Percentiles rank a stretch among this genome's conserved stretches.
Evolutionary conservation across 2,329 filamentous ascomycete species (phyloP).

Genomic region (Leptographium radiaticola): DNA sequence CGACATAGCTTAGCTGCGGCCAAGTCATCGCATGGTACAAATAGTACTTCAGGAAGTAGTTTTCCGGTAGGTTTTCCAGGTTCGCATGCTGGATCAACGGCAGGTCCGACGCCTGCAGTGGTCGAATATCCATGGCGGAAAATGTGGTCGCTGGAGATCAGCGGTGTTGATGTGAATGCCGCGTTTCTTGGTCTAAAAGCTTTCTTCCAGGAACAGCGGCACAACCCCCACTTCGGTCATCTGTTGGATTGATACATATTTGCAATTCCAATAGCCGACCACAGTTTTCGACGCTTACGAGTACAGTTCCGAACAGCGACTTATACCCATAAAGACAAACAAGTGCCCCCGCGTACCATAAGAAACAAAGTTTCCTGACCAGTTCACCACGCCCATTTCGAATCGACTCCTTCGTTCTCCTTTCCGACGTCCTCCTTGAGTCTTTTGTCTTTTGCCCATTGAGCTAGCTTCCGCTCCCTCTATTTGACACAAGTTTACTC

Average conservation of each 20-base stretch:
- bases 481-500: slow-evolving; percentile 7
- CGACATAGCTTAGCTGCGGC: slow-evolving; percentile 94
- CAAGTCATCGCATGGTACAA: slow-evolving; percentile 97
- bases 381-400: too few relatives aligned
- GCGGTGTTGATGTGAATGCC: not conserved
- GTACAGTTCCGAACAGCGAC: too few relatives aligned
- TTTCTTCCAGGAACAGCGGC: too few relatives aligned
- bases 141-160: not conserved
- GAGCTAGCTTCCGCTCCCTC: not conserved
- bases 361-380: too few relatives aligned
- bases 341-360: too few relatives aligned
- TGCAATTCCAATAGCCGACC: too few relatives aligned
- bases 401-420: not conserved
- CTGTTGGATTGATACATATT: too few relatives aligned
- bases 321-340: too few relatives aligned
- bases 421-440: not conserved
- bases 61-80: slow-evolving; percentile 96
- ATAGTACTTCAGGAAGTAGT: slow-evolving; percentile 99
- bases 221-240: too few relatives aligned
- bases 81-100: slow-evolving; percentile 95
- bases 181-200: not conserved
- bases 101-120: slow-evolving; percentile 71
- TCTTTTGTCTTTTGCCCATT: not conserved
- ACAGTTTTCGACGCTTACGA: too few relatives aligned
- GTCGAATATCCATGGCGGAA: slow-evolving; percentile 70